Base-by-base conservation (phyloP, 139 green algal species). In the Chlorella ohadii region DNA sequence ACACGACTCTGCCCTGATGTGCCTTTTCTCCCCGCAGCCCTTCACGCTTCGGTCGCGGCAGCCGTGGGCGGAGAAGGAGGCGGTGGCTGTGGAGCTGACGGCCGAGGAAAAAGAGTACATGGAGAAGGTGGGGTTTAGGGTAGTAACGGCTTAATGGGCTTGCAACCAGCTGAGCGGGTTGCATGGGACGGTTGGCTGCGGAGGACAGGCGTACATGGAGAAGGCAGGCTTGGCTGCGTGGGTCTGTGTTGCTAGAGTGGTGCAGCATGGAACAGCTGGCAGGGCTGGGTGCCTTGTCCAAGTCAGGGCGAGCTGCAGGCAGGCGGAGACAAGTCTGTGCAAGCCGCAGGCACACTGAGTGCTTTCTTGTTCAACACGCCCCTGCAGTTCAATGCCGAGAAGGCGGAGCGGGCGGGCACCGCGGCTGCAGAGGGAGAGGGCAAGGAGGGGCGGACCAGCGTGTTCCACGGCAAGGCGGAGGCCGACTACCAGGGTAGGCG, bases 21-120 rank as follows among this genome's bases (percentile, higher is more conserved):
- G n/a, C n/a, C n/a, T n/a, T n/a, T n/a, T n/a, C n/a, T n/a, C n/a
- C n/a, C 72, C 33, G 27, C 84, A 87, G 87, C 88, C 94, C 13
- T 97, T 92, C 78, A 75, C 72, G 1, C 80, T 97, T 47, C 78
- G 66, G 15, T 68, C 88, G 34, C 65, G 86, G 55, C 90, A 95
- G 91, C 95, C 95, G 2, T 98, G 95, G 95, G 93, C 95, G 0
- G 90, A 90, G 56, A 96, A 96, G 89, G 85, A 93, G 64, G 87
- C 81, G 4, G 81, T 85, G 79, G 80, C 88, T 36, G 79, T 86
- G 57, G 89, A 93, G 81, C 92, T 96, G 22, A 97, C 93, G 7
- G 96, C 97, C 70, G 96, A 98, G 89, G 95, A 99, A 88, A 92
- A 93, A 84, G 95, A 91, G 74, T 97, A 93, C 89, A 90, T 97